A percentile compares a stretch with the other conserved stretches of the same genome.
These are phyloP conservation scores for Immersiporthe knoxdaviesiana DNA, from an alignment of 2,329 filamentous ascomycete genomes.

Conservation along the genomic window DNA sequence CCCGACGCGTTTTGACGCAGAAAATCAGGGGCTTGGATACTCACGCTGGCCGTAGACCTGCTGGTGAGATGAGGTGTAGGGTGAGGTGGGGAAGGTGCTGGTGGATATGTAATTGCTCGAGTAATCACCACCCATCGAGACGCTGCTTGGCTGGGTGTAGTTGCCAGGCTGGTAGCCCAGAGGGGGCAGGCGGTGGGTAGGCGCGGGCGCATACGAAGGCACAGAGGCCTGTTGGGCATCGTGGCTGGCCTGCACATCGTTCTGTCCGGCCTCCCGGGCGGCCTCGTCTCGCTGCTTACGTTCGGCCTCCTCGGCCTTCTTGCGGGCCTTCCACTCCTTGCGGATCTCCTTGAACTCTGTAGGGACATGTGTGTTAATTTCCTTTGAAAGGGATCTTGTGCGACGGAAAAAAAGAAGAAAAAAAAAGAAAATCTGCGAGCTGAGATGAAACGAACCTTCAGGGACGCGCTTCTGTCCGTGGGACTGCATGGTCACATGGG, in stretches of 20 bases:
- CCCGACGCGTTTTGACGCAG: constrained; percentile 14
- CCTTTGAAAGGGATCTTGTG: not conserved
- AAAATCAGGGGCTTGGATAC: constrained; percentile 35
- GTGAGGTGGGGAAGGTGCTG: constrained; percentile 61
- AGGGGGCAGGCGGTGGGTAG: constrained; percentile 69
- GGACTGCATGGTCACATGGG: constrained; percentile 98
- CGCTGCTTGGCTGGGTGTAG: constrained; percentile 53
- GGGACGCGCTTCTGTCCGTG: constrained; percentile 94
- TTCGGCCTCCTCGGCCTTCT: constrained; percentile 95
- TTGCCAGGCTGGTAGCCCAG: constrained; percentile 72
- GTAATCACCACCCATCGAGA: constrained; percentile 62
- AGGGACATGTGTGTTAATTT: constrained; percentile 36
- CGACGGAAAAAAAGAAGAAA: no score
- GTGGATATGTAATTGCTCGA: constrained; percentile 49
- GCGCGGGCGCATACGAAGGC: constrained; percentile 60
- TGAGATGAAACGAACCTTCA: constrained; percentile 76
- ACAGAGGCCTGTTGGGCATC: constrained; percentile 56
- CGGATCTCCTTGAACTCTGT: constrained; percentile 98
- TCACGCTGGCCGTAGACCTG: constrained; percentile 64
- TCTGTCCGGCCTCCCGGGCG: constrained; percentile 35
- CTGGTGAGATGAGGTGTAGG: constrained; percentile 59
- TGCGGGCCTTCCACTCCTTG: constrained; percentile 98
- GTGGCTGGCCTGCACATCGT: constrained; percentile 57
- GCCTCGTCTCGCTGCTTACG: constrained; percentile 86
- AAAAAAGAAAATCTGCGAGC: no score